phyloP scores from a whole-genome alignment of 179 eudicot species.

The Beta corolliflora region DNA sequence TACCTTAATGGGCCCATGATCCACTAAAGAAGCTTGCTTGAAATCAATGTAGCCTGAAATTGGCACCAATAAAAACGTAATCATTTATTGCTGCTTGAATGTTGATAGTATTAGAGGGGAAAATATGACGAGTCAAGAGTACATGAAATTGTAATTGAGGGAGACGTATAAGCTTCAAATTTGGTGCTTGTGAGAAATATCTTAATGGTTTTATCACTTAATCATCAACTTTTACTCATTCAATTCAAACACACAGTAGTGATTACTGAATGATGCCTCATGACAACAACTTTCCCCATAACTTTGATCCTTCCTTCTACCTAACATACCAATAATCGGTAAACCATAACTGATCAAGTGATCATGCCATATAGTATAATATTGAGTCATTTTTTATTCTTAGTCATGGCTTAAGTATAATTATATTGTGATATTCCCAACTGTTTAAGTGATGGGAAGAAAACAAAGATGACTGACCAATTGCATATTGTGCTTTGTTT shows the following conservation, averaged over 20 bases:
- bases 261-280: not conserved
- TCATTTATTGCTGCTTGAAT: not conserved
- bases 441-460: too few relatives aligned
- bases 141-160: not conserved
- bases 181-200: constrained; percentile 11
- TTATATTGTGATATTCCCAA: too few relatives aligned
- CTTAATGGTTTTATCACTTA: not conserved
- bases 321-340: not conserved
- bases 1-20: not conserved
- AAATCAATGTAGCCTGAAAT: not conserved
- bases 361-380: not conserved
- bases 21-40: not conserved
- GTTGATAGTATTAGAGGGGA: too few relatives aligned
- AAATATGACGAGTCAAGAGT: not conserved
- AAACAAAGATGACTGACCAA: too few relatives aligned
- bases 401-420: too few relatives aligned
- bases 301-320: not conserved
- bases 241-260: not conserved
- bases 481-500: too few relatives aligned
- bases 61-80: not conserved
- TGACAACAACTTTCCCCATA: not conserved
- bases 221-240: not conserved
- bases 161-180: constrained; percentile 2
- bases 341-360: not conserved
- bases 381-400: too few relatives aligned